These are phyloP conservation scores for Cymbopogon citratus DNA, from an alignment of 176 grass and related monocot species.

Conservation along the genomic window DNA sequence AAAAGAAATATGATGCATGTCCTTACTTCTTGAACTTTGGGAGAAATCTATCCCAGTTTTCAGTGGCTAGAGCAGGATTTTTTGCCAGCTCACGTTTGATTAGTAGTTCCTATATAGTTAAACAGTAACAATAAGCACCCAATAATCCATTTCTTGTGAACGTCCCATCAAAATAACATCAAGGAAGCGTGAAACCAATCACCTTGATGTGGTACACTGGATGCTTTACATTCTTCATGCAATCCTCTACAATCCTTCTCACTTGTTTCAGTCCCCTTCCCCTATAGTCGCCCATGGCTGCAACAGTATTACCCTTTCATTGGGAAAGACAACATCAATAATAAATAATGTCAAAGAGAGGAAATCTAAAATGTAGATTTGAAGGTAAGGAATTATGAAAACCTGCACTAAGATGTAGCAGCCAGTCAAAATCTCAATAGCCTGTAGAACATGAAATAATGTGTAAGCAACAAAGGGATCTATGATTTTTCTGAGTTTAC, in stretches of 20 bases:
- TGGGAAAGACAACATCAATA: conserved; percentile 7
- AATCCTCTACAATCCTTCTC: conserved; percentile 80
- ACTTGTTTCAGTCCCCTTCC: conserved; percentile 92
- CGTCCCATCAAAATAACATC: conserved; percentile 1
- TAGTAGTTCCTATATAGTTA: conserved; percentile 55
- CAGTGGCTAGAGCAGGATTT: conserved; percentile 77
- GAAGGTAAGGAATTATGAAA: conserved; percentile 22
- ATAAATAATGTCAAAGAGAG: conserved; percentile 6
- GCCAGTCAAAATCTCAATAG: conserved; percentile 95
- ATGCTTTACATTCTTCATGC: conserved; percentile 82
- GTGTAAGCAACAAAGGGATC: neutral
- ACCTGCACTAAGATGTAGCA: conserved; percentile 98
- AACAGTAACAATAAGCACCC: conserved; percentile 23
- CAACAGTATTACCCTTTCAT: conserved; percentile 83
- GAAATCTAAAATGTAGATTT: neutral
- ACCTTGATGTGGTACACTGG: conserved; percentile 99
- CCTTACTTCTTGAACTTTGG: conserved; percentile 96
- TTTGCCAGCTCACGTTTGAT: conserved; percentile 98
- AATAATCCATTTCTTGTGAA: neutral
- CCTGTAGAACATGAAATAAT: conserved; percentile 42
- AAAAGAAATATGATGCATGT: conserved; percentile 10
- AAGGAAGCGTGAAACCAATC: neutral
- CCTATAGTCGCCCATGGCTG: conserved; percentile 85
- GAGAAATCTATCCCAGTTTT: conserved; percentile 97
- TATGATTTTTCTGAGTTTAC: neutral